These are phyloP conservation scores for Fusarium miscanthi DNA, from an alignment of 2,329 filamentous ascomycete species.

Conservation along the genomic window DNA sequence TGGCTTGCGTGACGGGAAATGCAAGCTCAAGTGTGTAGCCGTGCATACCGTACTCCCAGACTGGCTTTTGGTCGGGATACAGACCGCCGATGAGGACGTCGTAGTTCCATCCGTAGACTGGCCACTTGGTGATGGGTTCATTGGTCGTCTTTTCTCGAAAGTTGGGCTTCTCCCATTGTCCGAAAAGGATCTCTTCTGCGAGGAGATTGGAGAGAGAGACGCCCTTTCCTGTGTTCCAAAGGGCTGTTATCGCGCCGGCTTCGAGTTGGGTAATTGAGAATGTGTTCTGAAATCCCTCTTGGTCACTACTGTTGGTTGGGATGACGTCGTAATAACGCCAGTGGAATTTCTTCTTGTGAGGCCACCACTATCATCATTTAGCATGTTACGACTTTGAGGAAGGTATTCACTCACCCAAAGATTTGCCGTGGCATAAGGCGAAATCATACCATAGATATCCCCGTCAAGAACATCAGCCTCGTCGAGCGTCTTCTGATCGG, in stretches of 20 bases:
- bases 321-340: constrained; percentile 1
- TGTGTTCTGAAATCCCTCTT: constrained; percentile 6
- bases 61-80: not conserved
- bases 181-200: not conserved
- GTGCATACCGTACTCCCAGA: not conserved
- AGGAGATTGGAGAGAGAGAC: not conserved
- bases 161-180: constrained; percentile 9
- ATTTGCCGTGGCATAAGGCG: not conserved
- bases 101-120: constrained; percentile 3
- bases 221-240: constrained; percentile 3
- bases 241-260: not conserved
- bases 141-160: constrained; percentile 9
- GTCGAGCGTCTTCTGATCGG: not conserved
- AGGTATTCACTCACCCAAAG: not conserved
- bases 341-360: constrained; percentile 15
- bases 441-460: constrained; percentile 3
- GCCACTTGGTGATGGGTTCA: not conserved
- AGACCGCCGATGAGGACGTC: constrained; percentile 11
- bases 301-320: not conserved
- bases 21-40: not conserved
- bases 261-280: not conserved
- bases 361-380: not conserved
- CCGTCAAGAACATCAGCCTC: not conserved
- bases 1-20: not conserved
- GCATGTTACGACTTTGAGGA: fast-evolving